Conservation (phyloP, 805 yeast species). For the Candida michaelii region DNA sequence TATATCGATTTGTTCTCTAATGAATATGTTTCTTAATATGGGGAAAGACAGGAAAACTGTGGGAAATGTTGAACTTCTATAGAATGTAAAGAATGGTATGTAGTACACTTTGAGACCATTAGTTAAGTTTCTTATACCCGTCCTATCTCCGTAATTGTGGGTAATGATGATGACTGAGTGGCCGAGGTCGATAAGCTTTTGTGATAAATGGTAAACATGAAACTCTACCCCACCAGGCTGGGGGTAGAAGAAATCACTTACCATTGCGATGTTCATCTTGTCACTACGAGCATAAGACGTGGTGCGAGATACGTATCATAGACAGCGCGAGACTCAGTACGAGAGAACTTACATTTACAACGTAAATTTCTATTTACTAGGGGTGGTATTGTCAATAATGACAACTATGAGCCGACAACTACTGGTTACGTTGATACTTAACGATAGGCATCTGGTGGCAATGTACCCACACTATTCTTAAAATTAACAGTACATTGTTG, state of each 20-base stretch:
- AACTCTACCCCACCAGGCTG: slow-evolving; percentile 98
- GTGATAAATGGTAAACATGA: slow-evolving; percentile 89
- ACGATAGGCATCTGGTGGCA: slow-evolving; percentile 42
- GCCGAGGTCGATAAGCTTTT: slow-evolving; percentile 73
- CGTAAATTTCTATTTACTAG: too few species aligned
- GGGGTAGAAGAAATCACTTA: slow-evolving; percentile 96
- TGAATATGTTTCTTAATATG: slow-evolving; percentile 74
- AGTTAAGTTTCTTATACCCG: slow-evolving; percentile 79
- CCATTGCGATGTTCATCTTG: slow-evolving; percentile 52
- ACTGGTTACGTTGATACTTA: too few species aligned
- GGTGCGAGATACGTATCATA: too few species aligned
- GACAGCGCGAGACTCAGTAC: too few species aligned
- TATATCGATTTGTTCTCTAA: slow-evolving; percentile 82
- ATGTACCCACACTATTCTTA: slow-evolving; percentile 57
- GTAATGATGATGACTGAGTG: slow-evolving; percentile 86
- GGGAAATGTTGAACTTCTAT: slow-evolving; percentile 84
- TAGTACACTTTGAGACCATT: slow-evolving; percentile 93
- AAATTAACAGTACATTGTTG: slow-evolving; percentile 69
- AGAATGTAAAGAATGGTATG: slow-evolving; percentile 77
- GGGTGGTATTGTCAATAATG: too few species aligned
- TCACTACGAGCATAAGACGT: too few species aligned
- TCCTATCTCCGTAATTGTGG: slow-evolving; percentile 80
- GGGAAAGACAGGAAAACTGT: slow-evolving; percentile 89
- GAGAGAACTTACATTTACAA: too few species aligned
- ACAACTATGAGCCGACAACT: too few species aligned